Evolutionary conservation across 2,329 filamentous ascomycete genomes (phyloP), one percentile per base, ranked within the genome.

Genomic region (Fusarium sp.): DNA sequence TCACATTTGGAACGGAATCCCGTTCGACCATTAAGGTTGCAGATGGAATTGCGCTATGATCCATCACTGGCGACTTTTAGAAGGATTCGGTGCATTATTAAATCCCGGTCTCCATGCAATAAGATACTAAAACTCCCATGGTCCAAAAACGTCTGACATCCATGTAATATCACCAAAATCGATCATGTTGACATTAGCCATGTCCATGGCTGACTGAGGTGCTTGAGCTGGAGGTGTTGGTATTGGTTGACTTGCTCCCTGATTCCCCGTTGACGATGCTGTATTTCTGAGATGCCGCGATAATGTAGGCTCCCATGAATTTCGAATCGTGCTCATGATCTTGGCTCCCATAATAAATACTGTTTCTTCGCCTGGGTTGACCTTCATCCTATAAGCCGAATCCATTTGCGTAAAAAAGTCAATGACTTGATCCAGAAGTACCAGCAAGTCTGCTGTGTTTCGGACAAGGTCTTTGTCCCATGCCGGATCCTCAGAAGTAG

Each of bases 401-500:
- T 70, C 68, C 9, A 78, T 48, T 20, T 71, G 71, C 21, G 67
- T 63, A 33, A 81, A 78, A n/a, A 75, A 47, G n/a, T 79, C 75
- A 42, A 78, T 75, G 6, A 74, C 72, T 43, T 76, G 75, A 39
- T 81, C 78, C 7, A 82, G 62, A n/a, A 81, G 68, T 9, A 63
- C 54, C 4, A 81, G 70, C 1, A 82, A 69, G 46, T 83, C 78
- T 7, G 73, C 79, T 3, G 77, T 80, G 23, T 73, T 72, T 16
- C 76, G 76, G 8, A 83, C 74, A 2, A 77, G 61, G 6, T 77
- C 75, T 54, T 77, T 79, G 57, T 84, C 81, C 82, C 81, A 84
- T 8, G 74, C 78, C 3, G 79, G 78, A 44, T 80, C 78, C 10
- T 83, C 80, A 6, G 79, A 74, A 2, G 76, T 79, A 4, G 79